A percentile compares a stretch with the other conserved stretches of the same genome.
These are phyloP conservation scores for Ustanciosporium gigantosporum DNA, from an alignment of 1,284 basidiomycete species.

Conservation along the genomic window DNA sequence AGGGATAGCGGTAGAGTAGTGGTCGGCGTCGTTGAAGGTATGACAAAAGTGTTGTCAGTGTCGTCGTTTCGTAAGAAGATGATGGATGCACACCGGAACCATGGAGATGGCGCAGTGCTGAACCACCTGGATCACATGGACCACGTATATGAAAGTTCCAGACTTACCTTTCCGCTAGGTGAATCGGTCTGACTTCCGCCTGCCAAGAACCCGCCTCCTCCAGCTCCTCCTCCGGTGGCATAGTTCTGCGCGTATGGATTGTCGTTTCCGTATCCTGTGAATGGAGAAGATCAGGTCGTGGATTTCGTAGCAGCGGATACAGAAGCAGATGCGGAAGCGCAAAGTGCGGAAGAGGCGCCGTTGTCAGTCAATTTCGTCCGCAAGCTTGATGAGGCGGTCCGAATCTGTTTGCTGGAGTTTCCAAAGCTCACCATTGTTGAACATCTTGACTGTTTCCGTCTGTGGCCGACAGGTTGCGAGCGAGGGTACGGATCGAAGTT, in stretches of 20 bases:
- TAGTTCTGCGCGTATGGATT: slow-evolving; percentile 51
- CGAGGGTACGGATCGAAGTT: too few species aligned
- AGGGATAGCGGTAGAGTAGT: too few species aligned
- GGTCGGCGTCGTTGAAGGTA: too few species aligned
- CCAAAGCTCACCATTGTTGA: slow-evolving; percentile 29
- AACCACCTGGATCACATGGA: too few species aligned
- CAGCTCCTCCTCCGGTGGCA: slow-evolving; percentile 40
- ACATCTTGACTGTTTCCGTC: too few species aligned
- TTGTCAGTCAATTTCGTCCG: not conserved
- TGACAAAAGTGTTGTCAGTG: too few species aligned
- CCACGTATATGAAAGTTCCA: too few species aligned
- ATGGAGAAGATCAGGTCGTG: too few species aligned
- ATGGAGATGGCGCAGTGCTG: too few species aligned
- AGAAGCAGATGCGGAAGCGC: not conserved
- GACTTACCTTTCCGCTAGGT: slow-evolving; percentile 31
- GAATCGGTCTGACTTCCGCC: slow-evolving; percentile 37
- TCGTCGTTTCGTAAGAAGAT: too few species aligned
- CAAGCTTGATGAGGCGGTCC: not conserved
- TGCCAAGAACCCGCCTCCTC: slow-evolving; percentile 45
- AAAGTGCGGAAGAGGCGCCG: not conserved
- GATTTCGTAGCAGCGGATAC: not conserved
- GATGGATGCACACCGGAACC: too few species aligned
- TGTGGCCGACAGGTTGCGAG: too few species aligned
- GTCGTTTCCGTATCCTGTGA: slow-evolving; percentile 18
- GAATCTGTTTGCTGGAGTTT: not conserved